Evolutionary conservation across 2,329 filamentous ascomycete genomes (phyloP), one percentile per base, ranked within the genome.

Genomic region (Cylindrodendrum hubeiense): DNA sequence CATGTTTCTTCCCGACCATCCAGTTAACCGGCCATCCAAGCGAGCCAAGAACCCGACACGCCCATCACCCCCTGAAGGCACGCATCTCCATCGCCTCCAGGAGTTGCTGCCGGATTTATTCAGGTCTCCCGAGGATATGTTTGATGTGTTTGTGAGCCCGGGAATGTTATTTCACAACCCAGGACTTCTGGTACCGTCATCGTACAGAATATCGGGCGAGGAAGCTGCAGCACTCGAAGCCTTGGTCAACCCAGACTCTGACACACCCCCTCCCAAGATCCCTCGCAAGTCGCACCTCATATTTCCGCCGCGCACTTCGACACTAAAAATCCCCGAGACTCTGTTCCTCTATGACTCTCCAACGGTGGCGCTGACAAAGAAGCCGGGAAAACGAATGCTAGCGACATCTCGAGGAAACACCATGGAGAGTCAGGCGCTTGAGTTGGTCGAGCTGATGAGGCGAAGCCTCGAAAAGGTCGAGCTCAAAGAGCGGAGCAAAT

Each of bases 81-180:
- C 81, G 2, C 76, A 80, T 56, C 72, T 85, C 30, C 73, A 79
- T 15, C 63, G 76, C 41, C 66, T 87, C 26, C 76, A 80, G 41
- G 67, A 77, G 7, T 75, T 78, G 33, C 66, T 82, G 28, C 74
- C 78, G 0, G 66, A 63, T 5, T 79, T 89, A n/a, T 91, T 91
- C 71, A 67, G 69, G 10, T 70, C 67, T 0, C 87, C 88, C 0
- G 73, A 73, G 1, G 76, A 85, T 63, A 75, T 89, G 30, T 90
- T 91, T 66, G 89, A 91, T 68, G 77, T 85, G 0, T 91, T 90
- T 74, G 87, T 83, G 5, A 89, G 87, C 63, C 83, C 89, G 0
- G 80, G 81, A 55, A 79, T 90, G 1, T 86, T 90, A 71, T 90
- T 91, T 70, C 86, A 86, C 54, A 85, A 82, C 0, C 76, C 88